Evolutionary conservation across 176 grass and related monocot genomes (phyloP).

Genomic region (Lolium multiflorum): DNA sequence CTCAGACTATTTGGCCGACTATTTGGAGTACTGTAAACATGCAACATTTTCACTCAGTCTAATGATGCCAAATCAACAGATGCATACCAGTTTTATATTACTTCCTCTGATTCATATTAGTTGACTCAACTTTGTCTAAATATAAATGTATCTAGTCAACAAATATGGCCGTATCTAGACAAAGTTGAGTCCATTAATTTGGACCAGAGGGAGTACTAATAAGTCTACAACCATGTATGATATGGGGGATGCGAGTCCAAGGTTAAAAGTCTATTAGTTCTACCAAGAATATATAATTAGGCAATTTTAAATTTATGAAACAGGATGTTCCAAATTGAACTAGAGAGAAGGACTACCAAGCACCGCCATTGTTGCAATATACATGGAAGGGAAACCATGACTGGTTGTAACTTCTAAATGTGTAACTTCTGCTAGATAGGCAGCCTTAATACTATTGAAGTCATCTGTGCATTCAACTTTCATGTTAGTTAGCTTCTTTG

Average conservation of each 20-base stretch:
- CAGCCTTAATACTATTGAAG: conserved; percentile 29
- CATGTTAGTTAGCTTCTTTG: conserved; percentile 27
- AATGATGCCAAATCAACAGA: conserved; percentile 26
- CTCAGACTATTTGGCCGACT: too few relatives aligned
- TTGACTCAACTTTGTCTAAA: too few relatives aligned
- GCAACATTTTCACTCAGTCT: conserved; percentile 10
- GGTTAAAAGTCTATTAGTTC: neutral
- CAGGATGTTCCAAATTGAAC: conserved; percentile 34
- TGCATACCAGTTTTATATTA: conserved; percentile 37
- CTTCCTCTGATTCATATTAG: too few relatives aligned
- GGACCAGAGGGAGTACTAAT: neutral
- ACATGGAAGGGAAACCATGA: conserved; percentile 31
- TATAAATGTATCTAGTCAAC: too few relatives aligned
- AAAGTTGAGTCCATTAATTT: too few relatives aligned
- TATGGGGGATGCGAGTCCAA: conserved; percentile 1
- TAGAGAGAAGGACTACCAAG: conserved; percentile 15
- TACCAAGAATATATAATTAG: conserved; percentile 12
- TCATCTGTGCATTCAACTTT: conserved; percentile 22
- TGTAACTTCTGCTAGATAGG: too few relatives aligned
- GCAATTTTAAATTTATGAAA: conserved; percentile 24
- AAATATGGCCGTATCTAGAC: too few relatives aligned
- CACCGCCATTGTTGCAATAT: conserved; percentile 5
- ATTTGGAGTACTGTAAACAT: too few relatives aligned
- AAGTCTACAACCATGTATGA: neutral
- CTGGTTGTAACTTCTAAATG: conserved; percentile 20